phyloP scores from a whole-genome alignment of 352 stramenopile genomes.

The Globisporangium iwayamae region DNA sequence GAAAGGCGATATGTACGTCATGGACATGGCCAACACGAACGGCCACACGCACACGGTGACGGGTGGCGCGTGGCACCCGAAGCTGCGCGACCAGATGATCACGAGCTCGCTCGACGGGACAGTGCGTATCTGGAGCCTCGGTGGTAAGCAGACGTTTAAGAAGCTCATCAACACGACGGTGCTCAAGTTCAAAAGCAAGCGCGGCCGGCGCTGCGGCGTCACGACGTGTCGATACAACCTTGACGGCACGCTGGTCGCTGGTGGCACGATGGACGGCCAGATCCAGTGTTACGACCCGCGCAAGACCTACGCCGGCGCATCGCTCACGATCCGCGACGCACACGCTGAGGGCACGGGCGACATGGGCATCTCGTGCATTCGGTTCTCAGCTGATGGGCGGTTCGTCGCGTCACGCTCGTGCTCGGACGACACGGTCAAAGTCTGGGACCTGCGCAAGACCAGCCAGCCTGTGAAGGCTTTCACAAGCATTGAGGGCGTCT shows the following conservation, averaged over 20 bases:
- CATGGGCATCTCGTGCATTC: conserved; percentile 64
- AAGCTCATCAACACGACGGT: conserved; percentile 83
- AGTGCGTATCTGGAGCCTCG: conserved; percentile 69
- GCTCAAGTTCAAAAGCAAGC: conserved; percentile 80
- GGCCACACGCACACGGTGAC: conserved; percentile 79
- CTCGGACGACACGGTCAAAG: conserved; percentile 73
- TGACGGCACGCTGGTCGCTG: conserved; percentile 57
- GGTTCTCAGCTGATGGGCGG: conserved; percentile 67
- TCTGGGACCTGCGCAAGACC: conserved; percentile 77
- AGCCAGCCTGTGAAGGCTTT: conserved; percentile 63
- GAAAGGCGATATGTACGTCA: conserved; percentile 85
- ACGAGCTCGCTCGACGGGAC: conserved; percentile 80
- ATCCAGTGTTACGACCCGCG: conserved; percentile 76
- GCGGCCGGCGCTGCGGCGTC: conserved; percentile 65
- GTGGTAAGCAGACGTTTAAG: conserved; percentile 64
- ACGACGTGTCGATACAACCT: conserved; percentile 69
- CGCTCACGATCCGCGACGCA: conserved; percentile 59
- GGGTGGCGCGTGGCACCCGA: conserved; percentile 66
- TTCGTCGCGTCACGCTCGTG: conserved; percentile 67
- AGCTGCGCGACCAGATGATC: conserved; percentile 66
- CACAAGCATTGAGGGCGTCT: conserved; percentile 55
- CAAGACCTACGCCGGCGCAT: conserved; percentile 60
- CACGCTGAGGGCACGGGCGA: conserved; percentile 71
- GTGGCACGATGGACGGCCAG: conserved; percentile 74
- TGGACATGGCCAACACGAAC: conserved; percentile 83